Conservation (phyloP, 805 yeast species). For the Wickerhamiella sorbophila region DNA sequence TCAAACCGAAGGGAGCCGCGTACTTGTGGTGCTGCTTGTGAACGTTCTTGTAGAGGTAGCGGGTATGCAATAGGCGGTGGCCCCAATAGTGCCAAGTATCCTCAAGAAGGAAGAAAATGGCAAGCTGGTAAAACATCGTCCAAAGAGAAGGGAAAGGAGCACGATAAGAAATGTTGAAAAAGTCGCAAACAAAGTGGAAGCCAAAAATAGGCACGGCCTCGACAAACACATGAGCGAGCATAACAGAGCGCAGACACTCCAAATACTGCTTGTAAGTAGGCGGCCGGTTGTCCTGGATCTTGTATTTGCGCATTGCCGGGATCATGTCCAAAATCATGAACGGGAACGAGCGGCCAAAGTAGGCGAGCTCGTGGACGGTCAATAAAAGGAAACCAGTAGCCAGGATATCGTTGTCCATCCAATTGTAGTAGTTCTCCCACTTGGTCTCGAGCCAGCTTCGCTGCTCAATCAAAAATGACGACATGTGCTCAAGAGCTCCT, state of each 20-base stretch:
- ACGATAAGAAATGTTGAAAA: constrained; percentile 56
- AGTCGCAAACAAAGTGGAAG: constrained; percentile 82
- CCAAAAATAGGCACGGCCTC: constrained; percentile 97
- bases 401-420: constrained; percentile 70
- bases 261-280: constrained; percentile 78
- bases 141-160: constrained; percentile 73
- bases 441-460: constrained; percentile 41
- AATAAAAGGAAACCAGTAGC: constrained; percentile 87
- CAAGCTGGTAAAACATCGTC: constrained; percentile 50
- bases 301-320: constrained; percentile 73
- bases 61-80: constrained; percentile 75
- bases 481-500: constrained; percentile 1
- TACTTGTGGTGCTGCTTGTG: constrained; percentile 97
- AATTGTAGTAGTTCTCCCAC: constrained; percentile 86
- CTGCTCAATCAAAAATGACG: constrained; percentile 4
- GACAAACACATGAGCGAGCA: constrained; percentile 75
- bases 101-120: constrained; percentile 69
- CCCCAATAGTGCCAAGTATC: constrained; percentile 97
- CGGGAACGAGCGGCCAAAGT: constrained; percentile 84
- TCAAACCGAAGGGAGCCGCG: constrained; percentile 93
- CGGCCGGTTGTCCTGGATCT: constrained; percentile 74
- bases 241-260: constrained; percentile 78
- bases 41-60: constrained; percentile 75
- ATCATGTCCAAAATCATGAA: constrained; percentile 80
- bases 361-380: constrained; percentile 69